Percentiles rank a stretch among this genome's conserved stretches.
These are phyloP conservation scores for Lasiosphaeria hispida DNA, from an alignment of 495 filamentous ascomycete genomes.

Conservation along the genomic window DNA sequence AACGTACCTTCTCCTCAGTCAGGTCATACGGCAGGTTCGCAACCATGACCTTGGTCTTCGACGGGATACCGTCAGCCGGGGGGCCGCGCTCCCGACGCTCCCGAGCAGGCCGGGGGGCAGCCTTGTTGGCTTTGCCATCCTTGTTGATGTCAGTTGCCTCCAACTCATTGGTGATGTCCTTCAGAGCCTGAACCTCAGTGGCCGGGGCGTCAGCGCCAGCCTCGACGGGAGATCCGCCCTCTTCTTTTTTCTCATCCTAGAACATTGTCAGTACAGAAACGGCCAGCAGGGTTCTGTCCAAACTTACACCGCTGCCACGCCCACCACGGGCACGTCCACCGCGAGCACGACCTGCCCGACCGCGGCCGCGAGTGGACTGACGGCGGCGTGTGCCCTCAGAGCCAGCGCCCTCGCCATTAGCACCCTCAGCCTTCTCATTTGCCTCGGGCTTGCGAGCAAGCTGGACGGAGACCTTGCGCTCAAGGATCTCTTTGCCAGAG, in stretches of 20 bases:
- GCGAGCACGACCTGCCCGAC: slow-evolving; percentile 72
- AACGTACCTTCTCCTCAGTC: slow-evolving; percentile 84
- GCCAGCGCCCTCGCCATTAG: slow-evolving; percentile 63
- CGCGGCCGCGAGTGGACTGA: slow-evolving; percentile 65
- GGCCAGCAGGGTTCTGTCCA: neutral
- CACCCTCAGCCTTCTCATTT: slow-evolving; percentile 69
- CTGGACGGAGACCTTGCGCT: slow-evolving; percentile 98
- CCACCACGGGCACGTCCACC: slow-evolving; percentile 70
- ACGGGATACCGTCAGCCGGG: slow-evolving; percentile 95
- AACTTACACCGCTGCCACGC: slow-evolving; percentile 63
- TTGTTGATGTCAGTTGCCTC: slow-evolving; percentile 44
- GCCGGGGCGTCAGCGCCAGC: slow-evolving; percentile 36
- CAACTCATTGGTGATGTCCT: slow-evolving; percentile 53
- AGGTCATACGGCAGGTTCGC: slow-evolving; percentile 98
- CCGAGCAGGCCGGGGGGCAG: slow-evolving; percentile 43
- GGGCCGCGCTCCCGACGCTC: slow-evolving; percentile 84
- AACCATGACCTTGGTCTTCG: slow-evolving; percentile 99
- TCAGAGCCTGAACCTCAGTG: slow-evolving; percentile 49
- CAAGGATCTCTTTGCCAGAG: slow-evolving; percentile 92
- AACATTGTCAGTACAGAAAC: slow-evolving; percentile 8
- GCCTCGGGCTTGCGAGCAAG: slow-evolving; percentile 95
- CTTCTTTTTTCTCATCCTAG: slow-evolving; percentile 49
- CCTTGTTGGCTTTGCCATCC: slow-evolving; percentile 50
- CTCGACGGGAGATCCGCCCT: slow-evolving; percentile 48
- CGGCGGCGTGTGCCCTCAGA: slow-evolving; percentile 74